Base-by-base conservation (phyloP, 2,329 filamentous ascomycete species). In the Fusarium falciforme region DNA sequence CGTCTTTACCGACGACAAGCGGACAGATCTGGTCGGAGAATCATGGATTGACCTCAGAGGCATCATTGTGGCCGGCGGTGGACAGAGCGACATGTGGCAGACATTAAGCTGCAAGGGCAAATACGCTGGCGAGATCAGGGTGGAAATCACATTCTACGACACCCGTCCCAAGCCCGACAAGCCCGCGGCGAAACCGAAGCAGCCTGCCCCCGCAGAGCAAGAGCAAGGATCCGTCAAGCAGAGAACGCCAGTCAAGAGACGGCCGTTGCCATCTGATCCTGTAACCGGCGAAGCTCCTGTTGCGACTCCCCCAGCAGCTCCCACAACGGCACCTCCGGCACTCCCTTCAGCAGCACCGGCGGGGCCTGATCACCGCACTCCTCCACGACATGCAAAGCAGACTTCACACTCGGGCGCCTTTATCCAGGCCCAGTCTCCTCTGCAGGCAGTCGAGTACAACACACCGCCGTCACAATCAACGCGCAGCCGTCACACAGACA, bases 1-100 rank as follows among this genome's bases (percentile, higher is more conserved):
- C 4, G 90, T 98, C 7, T 99, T 99, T 85, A 98, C 98, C 81
- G 96, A 99, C 79, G 96, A 99, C 84, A 98, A 98, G 86, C 97
- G 93, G 85, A 98, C 96, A 0, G 96, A 99, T 76, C 84, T 99
- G 74, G 98, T 99, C 78, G 96, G 96, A 74, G 96, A 99, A 83
- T 92, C 94, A 8, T 98, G 94, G 92, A 90, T 98, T 67, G 93
- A 94, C 79, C 87, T 99, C 68, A 91, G 92, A 76, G 89, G 91
- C 76, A 93, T 99, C 77, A 89, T 99, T 72, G 88, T 95, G 22
- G 87, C 91, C 2, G 95, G 96, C 57, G 96, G 96, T 58, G 95
- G 96, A n/a, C 94, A 98, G 84, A 95, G 90, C 80, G 96, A 99
- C 83, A 87, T 94, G 64, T 99, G 96, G 96, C 95, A 98, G 81